Base-by-base conservation (phyloP, 108 stramenopile genomes). In the Nitzschia putrida region DNA sequence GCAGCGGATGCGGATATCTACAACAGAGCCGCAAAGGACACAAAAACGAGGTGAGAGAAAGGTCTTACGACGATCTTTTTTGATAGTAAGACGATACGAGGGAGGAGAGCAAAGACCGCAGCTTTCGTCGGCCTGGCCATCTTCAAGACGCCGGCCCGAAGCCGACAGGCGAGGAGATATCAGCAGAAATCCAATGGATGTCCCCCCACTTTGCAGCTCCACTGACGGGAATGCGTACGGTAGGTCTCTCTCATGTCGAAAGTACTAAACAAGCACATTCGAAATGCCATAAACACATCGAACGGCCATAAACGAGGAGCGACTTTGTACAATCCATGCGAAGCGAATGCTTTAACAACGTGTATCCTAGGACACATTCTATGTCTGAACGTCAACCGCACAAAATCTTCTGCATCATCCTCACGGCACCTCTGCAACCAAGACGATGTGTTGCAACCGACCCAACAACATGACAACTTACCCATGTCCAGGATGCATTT, bases 1-100 rank as follows among this genome's bases (percentile, higher is more conserved):
- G 74, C 66, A 76, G 37, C 29, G 70, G 75, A 69, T 82, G 76
- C 68, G 77, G 80, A 56, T 82, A 82, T 53, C 75, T 72, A 61
- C 45, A 58, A 22, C 11, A 44, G 54, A 25, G 21, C 56, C 42
- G 41, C 56, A 57, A 44, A 14, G 26, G 24, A 42, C 44, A 43
- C 56, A 57, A 44, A 10, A 20, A 24, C 55, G 42, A 57, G 8
- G 41, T 25, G 1, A 23, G 22, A 43, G 39, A 24, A 24, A 55
- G 23, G 44, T 47, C 18, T 13, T 13, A 47, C 43, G n/a, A 63
- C 23, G 61, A 63, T 63, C 61, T 63, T 39, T 44, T 44, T 63
- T 63, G 58, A 18, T 37, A 66, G 66, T 54, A 66, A 57, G 13
- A 47, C 68, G 68, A 69, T 69, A 54, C 52, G 53, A 40, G 66